Evolutionary conservation across 345 rosid species (phyloP), one percentile per base, ranked within the genome.

Genomic region (Populus euphratica): DNA sequence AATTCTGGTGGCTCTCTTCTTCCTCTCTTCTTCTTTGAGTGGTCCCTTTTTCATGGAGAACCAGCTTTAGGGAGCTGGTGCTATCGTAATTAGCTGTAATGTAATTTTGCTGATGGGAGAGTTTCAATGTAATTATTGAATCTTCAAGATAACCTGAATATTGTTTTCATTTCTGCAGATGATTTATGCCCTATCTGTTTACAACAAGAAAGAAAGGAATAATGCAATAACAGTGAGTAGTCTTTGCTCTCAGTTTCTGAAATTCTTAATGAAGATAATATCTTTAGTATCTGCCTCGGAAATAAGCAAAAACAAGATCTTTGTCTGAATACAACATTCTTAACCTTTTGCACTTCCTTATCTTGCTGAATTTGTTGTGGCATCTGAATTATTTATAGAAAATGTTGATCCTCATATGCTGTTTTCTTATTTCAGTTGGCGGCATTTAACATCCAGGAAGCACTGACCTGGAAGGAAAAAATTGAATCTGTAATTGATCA

Each of bases 361-460:
- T n/a, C 2, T 17, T 29, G 16, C 33, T 49, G 47, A 43, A 43
- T 43, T 43, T 43, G 47, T 43, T 43, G 47, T 43, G 47, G 47
- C 47, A 9, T 43, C 47, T 7, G 11, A 61, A 17, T 74, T 36
- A 56, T 14, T 27, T 68, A n/a, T 44, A 43, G 47, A 43, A 43
- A 43, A 43, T 43, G 47, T 1, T 43, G 47, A 43, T 43, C 47
- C 47, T 62, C 39, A 12, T 25, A 38, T 5, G 44, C 8, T 17
- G 16, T 65, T 18, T 66, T 54, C 0, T 29, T 41, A 16, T 59
- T 77, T 72, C 84, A 96, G 99, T 92, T 96, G 99, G 99, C 99
- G 67, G 99, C 99, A 74, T 96, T 96, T 87, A 96, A 96, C 89
- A 93, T 96, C 80, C 98, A 94, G 82, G 98, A 96, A 85, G 98